These are phyloP conservation scores for Ambispora gerdemannii DNA, from an alignment of 192 early-diverging fungal species.

Conservation along the genomic window DNA sequence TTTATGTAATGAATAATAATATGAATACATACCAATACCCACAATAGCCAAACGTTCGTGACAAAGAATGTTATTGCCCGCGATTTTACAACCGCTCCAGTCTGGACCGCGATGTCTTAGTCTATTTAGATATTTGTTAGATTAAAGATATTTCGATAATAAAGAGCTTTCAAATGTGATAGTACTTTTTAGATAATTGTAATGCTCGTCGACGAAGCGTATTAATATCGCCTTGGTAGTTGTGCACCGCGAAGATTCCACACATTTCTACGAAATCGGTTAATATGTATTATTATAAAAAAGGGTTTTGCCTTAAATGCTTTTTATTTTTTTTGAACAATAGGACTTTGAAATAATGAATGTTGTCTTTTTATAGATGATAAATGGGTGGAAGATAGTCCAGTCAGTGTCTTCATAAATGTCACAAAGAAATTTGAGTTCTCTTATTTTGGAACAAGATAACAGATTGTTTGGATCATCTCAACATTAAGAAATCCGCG, in stretches of 20 bases:
- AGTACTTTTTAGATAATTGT: conserved; percentile 81
- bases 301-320: too few species aligned
- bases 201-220: conserved; percentile 81
- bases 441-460: too few species aligned
- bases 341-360: too few species aligned
- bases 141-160: too few species aligned
- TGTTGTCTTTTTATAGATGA: too few species aligned
- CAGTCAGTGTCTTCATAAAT: too few species aligned
- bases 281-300: too few species aligned
- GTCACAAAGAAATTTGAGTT: too few species aligned
- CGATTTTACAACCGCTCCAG: conserved; percentile 87
- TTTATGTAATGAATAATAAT: conserved; percentile 13
- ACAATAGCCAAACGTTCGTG: conserved; percentile 99
- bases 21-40: conserved; percentile 75
- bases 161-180: background rate
- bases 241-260: conserved; percentile 94
- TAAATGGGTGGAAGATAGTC: too few species aligned
- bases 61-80: conserved; percentile 84
- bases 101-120: conserved; percentile 98
- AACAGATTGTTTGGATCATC: too few species aligned
- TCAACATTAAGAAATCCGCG: too few species aligned
- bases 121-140: conserved; percentile 41
- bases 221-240: conserved; percentile 74
- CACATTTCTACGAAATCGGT: conserved; percentile 71
- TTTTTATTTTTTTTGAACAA: too few species aligned